Evolutionary conservation across 202 grass and related monocot genomes (phyloP).

Genomic region (Hordeum pubiflorum): DNA sequence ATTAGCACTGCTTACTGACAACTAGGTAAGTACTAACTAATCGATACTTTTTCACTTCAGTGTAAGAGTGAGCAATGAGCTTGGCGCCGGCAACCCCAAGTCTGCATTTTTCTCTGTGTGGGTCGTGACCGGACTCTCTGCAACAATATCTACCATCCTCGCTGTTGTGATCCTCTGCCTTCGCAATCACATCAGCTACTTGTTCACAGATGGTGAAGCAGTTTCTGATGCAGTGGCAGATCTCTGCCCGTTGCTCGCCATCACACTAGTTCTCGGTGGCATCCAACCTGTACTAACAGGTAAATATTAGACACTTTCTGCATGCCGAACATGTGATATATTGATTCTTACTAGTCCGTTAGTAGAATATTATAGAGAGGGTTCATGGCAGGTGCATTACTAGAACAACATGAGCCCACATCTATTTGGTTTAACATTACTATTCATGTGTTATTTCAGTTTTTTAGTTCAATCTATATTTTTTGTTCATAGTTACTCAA

Average conservation of each 20-base stretch:
- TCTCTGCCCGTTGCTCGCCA: slow-evolving; percentile 45
- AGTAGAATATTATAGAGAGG: neutral
- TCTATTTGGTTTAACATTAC: too few species aligned
- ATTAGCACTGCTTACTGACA: too few species aligned
- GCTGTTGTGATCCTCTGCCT: slow-evolving; percentile 30
- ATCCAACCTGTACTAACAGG: slow-evolving; percentile 28
- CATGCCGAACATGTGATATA: neutral
- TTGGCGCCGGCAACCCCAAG: neutral
- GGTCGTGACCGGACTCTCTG: slow-evolving; percentile 48
- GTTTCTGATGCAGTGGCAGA: slow-evolving; percentile 43
- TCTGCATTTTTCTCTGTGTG: slow-evolving; percentile 62
- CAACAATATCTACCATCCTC: slow-evolving; percentile 31
- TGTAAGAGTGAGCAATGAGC: slow-evolving; percentile 26
- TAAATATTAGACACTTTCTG: neutral
- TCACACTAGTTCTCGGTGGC: neutral
- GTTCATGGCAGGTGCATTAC: neutral
- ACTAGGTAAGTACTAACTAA: too few species aligned
- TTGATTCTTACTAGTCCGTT: neutral
- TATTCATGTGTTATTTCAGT: too few species aligned
- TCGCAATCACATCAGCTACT: slow-evolving; percentile 56
- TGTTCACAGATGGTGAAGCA: slow-evolving; percentile 48
- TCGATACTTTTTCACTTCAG: neutral
- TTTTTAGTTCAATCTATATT: too few species aligned
- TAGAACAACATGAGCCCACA: neutral
- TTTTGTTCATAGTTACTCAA: too few species aligned